Evolutionary conservation across 2,329 filamentous ascomycete genomes (phyloP).

Genomic region (Didymella arachidicola): DNA sequence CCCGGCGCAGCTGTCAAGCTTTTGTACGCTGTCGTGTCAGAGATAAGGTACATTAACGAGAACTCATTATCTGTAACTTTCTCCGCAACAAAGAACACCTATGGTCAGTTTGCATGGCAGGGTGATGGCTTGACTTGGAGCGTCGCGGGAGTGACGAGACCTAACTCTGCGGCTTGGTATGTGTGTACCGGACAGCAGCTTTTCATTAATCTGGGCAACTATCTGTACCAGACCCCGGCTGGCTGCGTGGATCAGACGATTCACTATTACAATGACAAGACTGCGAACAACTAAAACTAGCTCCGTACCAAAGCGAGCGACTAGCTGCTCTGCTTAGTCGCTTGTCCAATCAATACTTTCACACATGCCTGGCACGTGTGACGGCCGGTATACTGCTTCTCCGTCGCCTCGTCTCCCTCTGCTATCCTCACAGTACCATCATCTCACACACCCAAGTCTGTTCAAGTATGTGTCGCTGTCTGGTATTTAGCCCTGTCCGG

Average conservation of each 20-base stretch:
- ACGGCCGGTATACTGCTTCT: too few relatives aligned
- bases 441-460: too few relatives aligned
- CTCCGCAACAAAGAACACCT: constrained; percentile 59
- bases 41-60: constrained; percentile 41
- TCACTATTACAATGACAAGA: constrained; percentile 51
- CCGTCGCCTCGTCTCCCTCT: too few relatives aligned
- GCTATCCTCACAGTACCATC: too few relatives aligned
- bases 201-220: constrained; percentile 67
- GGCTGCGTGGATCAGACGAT: constrained; percentile 67
- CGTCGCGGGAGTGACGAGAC: constrained; percentile 57
- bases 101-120: constrained; percentile 64
- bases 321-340: too few relatives aligned
- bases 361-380: too few relatives aligned
- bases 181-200: constrained; percentile 62
- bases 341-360: too few relatives aligned
- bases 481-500: too few relatives aligned
- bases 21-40: constrained; percentile 44
- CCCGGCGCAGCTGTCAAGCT: constrained; percentile 56
- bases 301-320: too few relatives aligned
- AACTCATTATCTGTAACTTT: constrained; percentile 61
- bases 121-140: constrained; percentile 67
- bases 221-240: constrained; percentile 64
- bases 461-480: too few relatives aligned
- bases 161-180: constrained; percentile 66
- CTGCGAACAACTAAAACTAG: constrained; percentile 31